These are phyloP conservation scores for Raffaelea deltoideospora DNA, from an alignment of 2,329 filamentous ascomycete species.

Conservation along the genomic window DNA sequence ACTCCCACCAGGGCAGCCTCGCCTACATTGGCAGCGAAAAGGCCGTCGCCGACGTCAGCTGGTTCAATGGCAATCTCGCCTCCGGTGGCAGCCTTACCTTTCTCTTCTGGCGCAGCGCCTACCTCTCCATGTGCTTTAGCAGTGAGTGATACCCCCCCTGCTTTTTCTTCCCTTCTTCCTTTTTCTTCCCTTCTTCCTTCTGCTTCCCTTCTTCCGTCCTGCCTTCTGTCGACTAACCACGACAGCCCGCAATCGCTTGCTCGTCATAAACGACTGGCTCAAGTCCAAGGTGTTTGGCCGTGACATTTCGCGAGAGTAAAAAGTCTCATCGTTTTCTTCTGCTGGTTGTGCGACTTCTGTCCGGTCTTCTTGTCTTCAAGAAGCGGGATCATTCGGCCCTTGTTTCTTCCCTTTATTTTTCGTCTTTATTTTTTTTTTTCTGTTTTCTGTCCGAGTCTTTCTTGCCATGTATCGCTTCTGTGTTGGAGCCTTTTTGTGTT, in stretches of 20 bases:
- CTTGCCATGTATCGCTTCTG: too few species aligned
- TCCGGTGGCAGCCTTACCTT: slow-evolving; percentile 89
- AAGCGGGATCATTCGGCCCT: neutral
- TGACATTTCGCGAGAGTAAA: slow-evolving; percentile 74
- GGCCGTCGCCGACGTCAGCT: slow-evolving; percentile 92
- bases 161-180: slow-evolving; percentile 18
- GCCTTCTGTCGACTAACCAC: neutral
- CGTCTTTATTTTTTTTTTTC: neutral
- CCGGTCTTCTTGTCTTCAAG: neutral
- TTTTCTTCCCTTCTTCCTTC: neutral
- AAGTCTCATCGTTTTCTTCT: neutral
- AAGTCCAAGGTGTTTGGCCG: slow-evolving; percentile 96
- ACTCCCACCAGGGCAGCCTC: slow-evolving; percentile 91
- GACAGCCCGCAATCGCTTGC: slow-evolving; percentile 77
- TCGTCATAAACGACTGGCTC: slow-evolving; percentile 88
- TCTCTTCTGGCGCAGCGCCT: slow-evolving; percentile 95
- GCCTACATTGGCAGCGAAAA: slow-evolving; percentile 96
- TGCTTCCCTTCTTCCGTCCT: neutral
- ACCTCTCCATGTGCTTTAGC: slow-evolving; percentile 99
- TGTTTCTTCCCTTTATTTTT: neutral
- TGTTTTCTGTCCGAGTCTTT: neutral
- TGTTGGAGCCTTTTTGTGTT: too few species aligned
- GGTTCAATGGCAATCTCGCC: slow-evolving; percentile 93
- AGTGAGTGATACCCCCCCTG: too few species aligned
- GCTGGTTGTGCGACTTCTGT: neutral